These are phyloP conservation scores for Fusarium nelsonii DNA, from an alignment of 2,329 filamentous ascomycete genomes.

Conservation along the genomic window DNA sequence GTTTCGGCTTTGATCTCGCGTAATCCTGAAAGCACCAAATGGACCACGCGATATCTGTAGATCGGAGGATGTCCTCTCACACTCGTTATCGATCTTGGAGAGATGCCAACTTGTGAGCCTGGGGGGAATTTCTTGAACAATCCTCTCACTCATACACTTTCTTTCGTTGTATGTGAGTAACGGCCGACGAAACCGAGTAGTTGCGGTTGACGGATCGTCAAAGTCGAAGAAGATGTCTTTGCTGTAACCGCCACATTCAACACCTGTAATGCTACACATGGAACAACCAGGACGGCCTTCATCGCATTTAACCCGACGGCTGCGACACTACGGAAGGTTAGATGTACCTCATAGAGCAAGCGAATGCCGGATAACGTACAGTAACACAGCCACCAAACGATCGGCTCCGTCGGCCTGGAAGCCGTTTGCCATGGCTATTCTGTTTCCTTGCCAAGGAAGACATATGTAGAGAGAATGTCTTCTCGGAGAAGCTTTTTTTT, in stretches of 20 bases:
- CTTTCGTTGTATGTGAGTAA: slow-evolving; percentile 27
- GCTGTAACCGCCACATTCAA: slow-evolving; percentile 32
- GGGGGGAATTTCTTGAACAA: slow-evolving; percentile 13
- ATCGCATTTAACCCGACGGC: slow-evolving; percentile 38
- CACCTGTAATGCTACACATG: slow-evolving; percentile 16
- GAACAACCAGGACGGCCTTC: slow-evolving; percentile 29
- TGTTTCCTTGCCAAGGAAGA: not conserved
- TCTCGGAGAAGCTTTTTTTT: slow-evolving; percentile 6
- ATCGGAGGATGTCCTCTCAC: slow-evolving; percentile 6
- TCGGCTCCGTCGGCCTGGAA: slow-evolving; percentile 1
- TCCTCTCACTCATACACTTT: slow-evolving; percentile 27
- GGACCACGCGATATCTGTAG: slow-evolving; percentile 33
- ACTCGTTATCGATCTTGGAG: slow-evolving; percentile 32
- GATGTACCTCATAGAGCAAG: not conserved
- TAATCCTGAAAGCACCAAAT: slow-evolving; percentile 29
- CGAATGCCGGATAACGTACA: not conserved
- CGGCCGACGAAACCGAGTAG: slow-evolving; percentile 24
- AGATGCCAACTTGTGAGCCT: slow-evolving; percentile 16
- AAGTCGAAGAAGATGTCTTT: slow-evolving; percentile 39
- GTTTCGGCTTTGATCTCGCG: not conserved
- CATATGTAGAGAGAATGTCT: slow-evolving; percentile 3
- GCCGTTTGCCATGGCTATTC: not conserved
- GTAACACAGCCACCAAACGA: slow-evolving; percentile 37
- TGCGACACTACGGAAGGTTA: slow-evolving; percentile 24
- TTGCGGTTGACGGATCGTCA: slow-evolving; percentile 5